Base-by-base conservation (phyloP, 2,329 filamentous ascomycete species). In the Alternaria dauci region DNA sequence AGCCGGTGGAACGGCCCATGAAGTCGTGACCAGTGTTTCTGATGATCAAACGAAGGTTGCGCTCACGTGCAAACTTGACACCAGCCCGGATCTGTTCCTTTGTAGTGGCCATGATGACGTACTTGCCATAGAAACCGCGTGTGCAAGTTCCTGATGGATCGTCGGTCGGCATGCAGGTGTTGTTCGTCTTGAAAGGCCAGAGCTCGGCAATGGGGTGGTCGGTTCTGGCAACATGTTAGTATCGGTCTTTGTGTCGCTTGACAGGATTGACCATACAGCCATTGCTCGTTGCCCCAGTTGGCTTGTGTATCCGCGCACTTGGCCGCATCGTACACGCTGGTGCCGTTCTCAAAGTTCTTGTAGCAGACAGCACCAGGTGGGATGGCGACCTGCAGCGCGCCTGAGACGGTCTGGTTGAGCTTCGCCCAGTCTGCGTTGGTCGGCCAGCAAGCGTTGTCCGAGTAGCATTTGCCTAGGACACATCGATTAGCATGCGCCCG, bases 21-120 rank as follows among this genome's bases (percentile, higher is more conserved):
- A 77, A 78, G 43, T 77, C 74, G 60, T 78, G 76, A 1, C 76
- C 76, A 16, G 76, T 78, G 44, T 78, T 78, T 1, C 74, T 66
- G 16, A 78, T 72, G 34, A 77, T 70, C 7, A 78, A 44, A 8
- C 76, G 69, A 39, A 78, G 42, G 42, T 77, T 76, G 11, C 69
- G 63, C 44, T 71, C 59, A 20, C 71, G 67, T 16, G 76, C 75
- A 52, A 78, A 78, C 18, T 75, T 67, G n/a, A 78, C 67, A 36
- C 74, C 76, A 6, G 69, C 71, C 32, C 75, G 73, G 52, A 78
- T 72, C 2, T 77, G 75, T 2, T 66, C 63, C 52, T 72, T 76
- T 14, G 55, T 74, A 16, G 69, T 78, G 14, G 74, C 76, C 46
- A 76, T 23, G 6, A 78, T 71, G 12, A 77, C 75, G 48, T 78